Percentiles rank a stretch among this genome's conserved stretches.
These are phyloP conservation scores for Debaryomyces coudertii DNA, from an alignment of 1,139 yeast species.

Conservation along the genomic window DNA sequence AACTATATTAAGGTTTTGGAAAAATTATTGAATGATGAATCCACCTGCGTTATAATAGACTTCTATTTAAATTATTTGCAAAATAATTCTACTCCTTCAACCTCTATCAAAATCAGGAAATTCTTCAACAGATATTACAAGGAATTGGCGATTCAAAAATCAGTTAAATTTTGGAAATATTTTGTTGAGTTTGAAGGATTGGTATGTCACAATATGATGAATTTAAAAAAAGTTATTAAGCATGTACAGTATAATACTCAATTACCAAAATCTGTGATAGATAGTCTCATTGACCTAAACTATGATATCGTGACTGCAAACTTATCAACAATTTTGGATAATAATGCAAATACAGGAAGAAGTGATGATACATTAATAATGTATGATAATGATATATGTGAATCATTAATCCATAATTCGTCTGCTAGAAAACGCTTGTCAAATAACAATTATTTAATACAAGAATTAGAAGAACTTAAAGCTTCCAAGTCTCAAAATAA, in stretches of 20 bases:
- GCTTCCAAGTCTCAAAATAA: slow-evolving; percentile 11
- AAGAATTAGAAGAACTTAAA: slow-evolving; percentile 17
- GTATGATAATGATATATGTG: slow-evolving; percentile 29
- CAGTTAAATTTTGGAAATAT: slow-evolving; percentile 58
- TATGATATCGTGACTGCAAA: slow-evolving; percentile 32
- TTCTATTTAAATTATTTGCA: slow-evolving; percentile 22
- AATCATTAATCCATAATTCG: slow-evolving; percentile 30
- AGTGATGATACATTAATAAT: slow-evolving; percentile 27
- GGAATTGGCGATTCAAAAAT: slow-evolving; percentile 37
- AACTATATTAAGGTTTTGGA: slow-evolving; percentile 17
- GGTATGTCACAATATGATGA: slow-evolving; percentile 41
- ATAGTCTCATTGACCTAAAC: slow-evolving; percentile 33
- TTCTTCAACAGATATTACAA: slow-evolving; percentile 46
- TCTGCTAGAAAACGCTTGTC: slow-evolving; percentile 29
- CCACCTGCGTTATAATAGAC: slow-evolving; percentile 30
- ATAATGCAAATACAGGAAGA: slow-evolving; percentile 16
- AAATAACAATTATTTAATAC: slow-evolving; percentile 23
- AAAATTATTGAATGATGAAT: slow-evolving; percentile 33
- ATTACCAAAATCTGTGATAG: slow-evolving; percentile 51
- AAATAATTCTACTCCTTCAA: slow-evolving; percentile 1
- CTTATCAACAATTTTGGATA: slow-evolving; percentile 4
- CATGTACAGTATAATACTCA: slow-evolving; percentile 46
- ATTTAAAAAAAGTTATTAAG: slow-evolving; percentile 45
- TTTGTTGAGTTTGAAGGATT: slow-evolving; percentile 56
- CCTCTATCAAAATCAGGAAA: slow-evolving; percentile 27